phyloP scores from a whole-genome alignment of 202 grass and related monocot genomes.

The Panicum virgatum region DNA sequence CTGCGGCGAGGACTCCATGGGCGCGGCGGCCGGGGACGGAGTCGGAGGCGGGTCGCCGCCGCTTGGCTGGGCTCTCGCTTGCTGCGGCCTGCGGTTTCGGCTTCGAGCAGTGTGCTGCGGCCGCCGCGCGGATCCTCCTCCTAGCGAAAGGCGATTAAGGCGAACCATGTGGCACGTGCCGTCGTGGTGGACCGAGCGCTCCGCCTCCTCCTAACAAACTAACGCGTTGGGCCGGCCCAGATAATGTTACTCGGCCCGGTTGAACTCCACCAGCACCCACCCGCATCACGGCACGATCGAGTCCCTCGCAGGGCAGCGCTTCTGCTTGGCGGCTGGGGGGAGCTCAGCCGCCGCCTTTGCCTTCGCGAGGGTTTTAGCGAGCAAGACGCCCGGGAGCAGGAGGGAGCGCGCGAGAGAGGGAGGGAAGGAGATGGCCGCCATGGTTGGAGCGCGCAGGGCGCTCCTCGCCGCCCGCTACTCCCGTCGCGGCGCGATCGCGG shows the following conservation, averaged over 20 bases:
- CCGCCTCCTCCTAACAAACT: no score
- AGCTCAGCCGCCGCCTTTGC: slow-evolving; percentile 20
- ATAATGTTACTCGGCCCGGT: not conserved
- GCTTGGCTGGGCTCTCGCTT: slow-evolving; percentile 3
- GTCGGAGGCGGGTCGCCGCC: not conserved
- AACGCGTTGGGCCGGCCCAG: slow-evolving; percentile 16
- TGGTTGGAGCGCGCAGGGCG: slow-evolving; percentile 60
- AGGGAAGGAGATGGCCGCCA: slow-evolving; percentile 38
- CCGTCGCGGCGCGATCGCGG: slow-evolving; percentile 28
- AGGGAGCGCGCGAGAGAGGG: not conserved
- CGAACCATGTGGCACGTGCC: slow-evolving; percentile 27
- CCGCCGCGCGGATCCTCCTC: slow-evolving; percentile 16
- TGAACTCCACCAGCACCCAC: no score
- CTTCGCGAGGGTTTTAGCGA: slow-evolving; percentile 25
- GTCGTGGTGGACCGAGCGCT: not conserved
- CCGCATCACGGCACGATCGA: not conserved
- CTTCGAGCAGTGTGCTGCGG: slow-evolving; percentile 26
- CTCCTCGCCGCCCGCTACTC: slow-evolving; percentile 41
- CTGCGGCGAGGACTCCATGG: slow-evolving; percentile 50
- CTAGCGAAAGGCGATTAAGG: slow-evolving; percentile 15
- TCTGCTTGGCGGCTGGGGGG: slow-evolving; percentile 14
- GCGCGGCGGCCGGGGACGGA: not conserved
- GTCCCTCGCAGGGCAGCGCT: not conserved
- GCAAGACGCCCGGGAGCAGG: not conserved
- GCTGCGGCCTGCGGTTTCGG: not conserved